phyloP scores from a whole-genome alignment of 129 eudicot species.

The Saussurea involucrata region DNA sequence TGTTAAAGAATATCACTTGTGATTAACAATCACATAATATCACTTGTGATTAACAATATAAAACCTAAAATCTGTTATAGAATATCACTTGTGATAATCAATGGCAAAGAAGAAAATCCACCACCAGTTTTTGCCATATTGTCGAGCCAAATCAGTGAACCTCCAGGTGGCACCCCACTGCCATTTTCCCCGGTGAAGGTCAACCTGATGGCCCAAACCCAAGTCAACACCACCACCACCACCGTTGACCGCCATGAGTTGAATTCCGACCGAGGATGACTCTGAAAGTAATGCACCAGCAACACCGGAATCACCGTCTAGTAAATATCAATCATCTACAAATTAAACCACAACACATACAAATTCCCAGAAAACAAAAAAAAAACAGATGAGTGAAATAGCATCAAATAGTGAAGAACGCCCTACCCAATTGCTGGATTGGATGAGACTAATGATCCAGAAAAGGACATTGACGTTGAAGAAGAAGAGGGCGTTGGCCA shows the following conservation, averaged over 20 bases:
- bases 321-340: conserved; percentile 84
- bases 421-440: conserved; percentile 82
- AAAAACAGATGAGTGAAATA: background rate
- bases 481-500: conserved; percentile 70
- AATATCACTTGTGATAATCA: too few species aligned
- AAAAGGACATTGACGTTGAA: conserved; percentile 68
- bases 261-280: too few species aligned
- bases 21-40: too few species aligned
- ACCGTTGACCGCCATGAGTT: too few species aligned
- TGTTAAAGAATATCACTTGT: too few species aligned
- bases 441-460: conserved; percentile 74
- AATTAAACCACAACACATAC: background rate
- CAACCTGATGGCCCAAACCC: conserved; percentile 82
- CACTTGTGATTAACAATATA: too few species aligned
- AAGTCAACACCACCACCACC: conserved; percentile 53
- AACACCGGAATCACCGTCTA: conserved; percentile 88
- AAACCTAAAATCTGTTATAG: too few species aligned
- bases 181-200: conserved; percentile 79
- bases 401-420: background rate
- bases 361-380: background rate
- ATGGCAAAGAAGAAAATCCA: too few species aligned
- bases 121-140: too few species aligned
- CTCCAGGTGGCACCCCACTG: conserved; percentile 83
- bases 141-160: conserved; percentile 67
- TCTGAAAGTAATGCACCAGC: too few species aligned